phyloP scores from a whole-genome alignment of 768 basidiomycete genomes.

The Mycena haematopus region DNA sequence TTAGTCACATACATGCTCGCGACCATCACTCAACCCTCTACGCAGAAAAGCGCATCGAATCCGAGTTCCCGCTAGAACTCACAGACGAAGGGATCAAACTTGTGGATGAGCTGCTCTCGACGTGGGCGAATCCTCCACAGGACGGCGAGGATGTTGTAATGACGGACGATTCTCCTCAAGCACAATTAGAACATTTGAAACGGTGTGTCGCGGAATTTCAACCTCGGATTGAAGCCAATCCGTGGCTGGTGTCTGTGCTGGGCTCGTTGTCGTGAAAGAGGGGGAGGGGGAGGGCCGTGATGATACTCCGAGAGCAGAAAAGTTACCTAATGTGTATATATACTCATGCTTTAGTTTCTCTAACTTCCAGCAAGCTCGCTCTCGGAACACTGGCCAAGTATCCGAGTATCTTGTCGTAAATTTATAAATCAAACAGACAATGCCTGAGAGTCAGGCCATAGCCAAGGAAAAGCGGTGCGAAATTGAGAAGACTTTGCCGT shows the following conservation, averaged over 20 bases:
- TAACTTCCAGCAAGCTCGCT: too few species aligned
- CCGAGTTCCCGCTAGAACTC: conserved; percentile 61
- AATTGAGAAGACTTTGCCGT: too few species aligned
- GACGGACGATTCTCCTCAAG: conserved; percentile 45
- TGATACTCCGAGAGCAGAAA: neutral
- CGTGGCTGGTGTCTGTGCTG: conserved; percentile 76
- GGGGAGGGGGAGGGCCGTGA: neutral
- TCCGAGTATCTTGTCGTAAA: too few species aligned
- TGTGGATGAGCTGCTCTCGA: conserved; percentile 77
- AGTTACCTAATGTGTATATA: neutral
- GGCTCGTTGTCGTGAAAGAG: conserved; percentile 8
- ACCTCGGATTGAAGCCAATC: conserved; percentile 75
- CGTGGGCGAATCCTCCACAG: conserved; percentile 57
- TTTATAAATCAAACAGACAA: too few species aligned
- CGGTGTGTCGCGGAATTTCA: conserved; percentile 69
- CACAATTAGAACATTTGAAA: conserved; percentile 60
- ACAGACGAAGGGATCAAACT: conserved; percentile 82
- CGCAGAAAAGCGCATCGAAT: conserved; percentile 39
- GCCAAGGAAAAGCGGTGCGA: too few species aligned
- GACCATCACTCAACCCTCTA: neutral
- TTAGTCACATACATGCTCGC: conserved; percentile 23
- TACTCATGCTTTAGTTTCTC: neutral
- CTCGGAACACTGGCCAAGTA: too few species aligned
- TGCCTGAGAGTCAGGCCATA: too few species aligned
- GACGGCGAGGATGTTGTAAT: conserved; percentile 58